A percentile compares a stretch with the other conserved stretches of the same genome.
These are phyloP conservation scores for Stephania japonica DNA, from an alignment of 164 flowering plant species.

Conservation along the genomic window DNA sequence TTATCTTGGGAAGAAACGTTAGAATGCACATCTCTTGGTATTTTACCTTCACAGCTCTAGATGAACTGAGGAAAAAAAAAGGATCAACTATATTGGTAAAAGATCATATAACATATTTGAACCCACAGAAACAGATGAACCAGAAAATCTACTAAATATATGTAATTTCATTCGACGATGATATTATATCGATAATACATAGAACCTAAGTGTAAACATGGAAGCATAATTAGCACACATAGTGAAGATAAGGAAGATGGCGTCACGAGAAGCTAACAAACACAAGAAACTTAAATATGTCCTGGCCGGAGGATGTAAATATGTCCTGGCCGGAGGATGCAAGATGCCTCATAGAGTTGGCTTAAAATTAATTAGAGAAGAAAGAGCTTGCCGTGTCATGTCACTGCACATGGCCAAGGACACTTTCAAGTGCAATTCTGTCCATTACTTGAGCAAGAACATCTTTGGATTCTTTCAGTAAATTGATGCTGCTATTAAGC, in stretches of 20 bases:
- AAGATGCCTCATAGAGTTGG: not conserved
- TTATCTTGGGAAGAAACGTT: too few relatives aligned
- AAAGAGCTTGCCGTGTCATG: not conserved
- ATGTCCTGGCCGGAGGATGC: not conserved
- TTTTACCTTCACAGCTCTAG: too few relatives aligned
- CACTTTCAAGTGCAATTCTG: slow-evolving; percentile 3
- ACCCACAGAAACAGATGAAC: not conserved
- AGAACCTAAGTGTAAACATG: not conserved
- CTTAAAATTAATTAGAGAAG: not conserved
- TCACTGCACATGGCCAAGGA: not conserved
- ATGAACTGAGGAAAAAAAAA: too few relatives aligned
- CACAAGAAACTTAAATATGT: too few relatives aligned
- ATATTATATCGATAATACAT: not conserved
- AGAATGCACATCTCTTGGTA: too few relatives aligned
- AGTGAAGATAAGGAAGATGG: not conserved
- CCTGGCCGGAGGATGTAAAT: too few relatives aligned
- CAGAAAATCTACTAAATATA: not conserved
- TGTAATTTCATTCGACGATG: not conserved
- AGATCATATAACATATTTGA: too few relatives aligned
- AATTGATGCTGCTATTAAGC: slow-evolving; percentile 4
- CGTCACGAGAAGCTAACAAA: not conserved
- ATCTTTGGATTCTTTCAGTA: slow-evolving; percentile 9
- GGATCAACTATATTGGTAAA: too few relatives aligned
- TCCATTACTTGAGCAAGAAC: slow-evolving; percentile 9
- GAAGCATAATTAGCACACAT: not conserved